Base-by-base conservation (phyloP, 2,329 filamentous ascomycete species). In the Penicillium hordei region DNA sequence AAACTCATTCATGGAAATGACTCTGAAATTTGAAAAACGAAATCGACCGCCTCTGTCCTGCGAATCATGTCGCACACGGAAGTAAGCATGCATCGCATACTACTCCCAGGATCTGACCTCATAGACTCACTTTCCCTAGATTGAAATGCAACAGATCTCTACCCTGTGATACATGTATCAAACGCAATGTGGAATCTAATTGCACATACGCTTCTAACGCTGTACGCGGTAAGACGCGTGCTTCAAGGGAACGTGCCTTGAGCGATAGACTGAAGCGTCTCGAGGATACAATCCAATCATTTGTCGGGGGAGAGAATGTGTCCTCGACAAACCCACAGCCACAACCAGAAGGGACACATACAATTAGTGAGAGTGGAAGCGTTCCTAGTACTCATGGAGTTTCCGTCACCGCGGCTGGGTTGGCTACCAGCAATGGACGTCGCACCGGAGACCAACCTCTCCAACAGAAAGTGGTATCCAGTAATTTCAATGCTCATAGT, bases 11-110 rank as follows among this genome's bases (percentile, higher is more conserved):
- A 3, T 29, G 1, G 25, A 29, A 27, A 48, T 48, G 45, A 45
- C 58, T 19, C 27, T 34, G 29, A 60, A 48, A 27, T 19, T 60
- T 2, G 58, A 58, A 40, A 60, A 60, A 38, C 50, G 58, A 34
- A 60, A 58, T 38, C 38, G 58, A 42, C 55, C 54, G 4, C 55
- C 58, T 9, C 34, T 60, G 1, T 60, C 55, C 23, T 60, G 58
- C 15, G 58, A 60, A 29, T 55, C 51, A 13, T 60, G 58, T 54
- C 58, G 58, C 17, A 21, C 33, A n/a, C 46, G 58, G 48, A 60
- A 60, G 58, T 60, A 33, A 46, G 51, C 33, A 48, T 38, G 6
- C n/a, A 50, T 25, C 19, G 13, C 15, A 10, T 23, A 23, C 27
- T 15, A 5, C 15, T 6, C 31, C 31, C 31, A 33, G 31, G 31